Evolutionary conservation across 2,329 filamentous ascomycete species (phyloP).

Genomic region (Laburnicola sp.): DNA sequence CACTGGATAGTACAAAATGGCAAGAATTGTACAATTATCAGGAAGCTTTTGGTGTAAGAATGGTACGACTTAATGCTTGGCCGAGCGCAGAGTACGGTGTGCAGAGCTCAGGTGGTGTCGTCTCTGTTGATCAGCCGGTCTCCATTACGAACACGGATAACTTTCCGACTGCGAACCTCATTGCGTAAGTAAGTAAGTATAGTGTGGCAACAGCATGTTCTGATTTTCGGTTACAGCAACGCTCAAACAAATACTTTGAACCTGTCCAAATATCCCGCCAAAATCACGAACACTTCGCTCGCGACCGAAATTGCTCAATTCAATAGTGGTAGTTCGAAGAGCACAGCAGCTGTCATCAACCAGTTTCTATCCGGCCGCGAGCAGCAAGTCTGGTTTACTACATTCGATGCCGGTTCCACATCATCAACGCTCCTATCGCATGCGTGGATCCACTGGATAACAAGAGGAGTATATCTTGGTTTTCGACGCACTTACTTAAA

Average conservation of each 20-base stretch:
- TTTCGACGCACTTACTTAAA: slow-evolving; percentile 57
- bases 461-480: slow-evolving; percentile 59
- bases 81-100: slow-evolving; percentile 55
- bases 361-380: slow-evolving; percentile 53
- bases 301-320: slow-evolving; percentile 60
- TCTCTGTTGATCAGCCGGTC: slow-evolving; percentile 34
- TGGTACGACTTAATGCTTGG: slow-evolving; percentile 61
- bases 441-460: slow-evolving; percentile 63
- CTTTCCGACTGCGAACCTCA: slow-evolving; percentile 59
- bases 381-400: slow-evolving; percentile 63
- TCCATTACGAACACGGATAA: slow-evolving; percentile 54
- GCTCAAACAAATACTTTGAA: slow-evolving; percentile 22
- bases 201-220: neutral
- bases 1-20: slow-evolving; percentile 59
- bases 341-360: slow-evolving; percentile 61
- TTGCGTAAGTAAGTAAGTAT: slow-evolving; percentile 30
- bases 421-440: slow-evolving; percentile 62
- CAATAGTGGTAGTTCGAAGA: slow-evolving; percentile 37
- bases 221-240: slow-evolving; percentile 9
- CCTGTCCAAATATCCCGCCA: slow-evolving; percentile 61
- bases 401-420: slow-evolving; percentile 52
- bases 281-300: slow-evolving; percentile 54
- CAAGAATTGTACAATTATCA: slow-evolving; percentile 60
- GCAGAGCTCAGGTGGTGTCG: slow-evolving; percentile 29
- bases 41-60: slow-evolving; percentile 57